Conservation (phyloP, 1,284 basidiomycete species). For the Moesziomyces aphidis region DNA sequence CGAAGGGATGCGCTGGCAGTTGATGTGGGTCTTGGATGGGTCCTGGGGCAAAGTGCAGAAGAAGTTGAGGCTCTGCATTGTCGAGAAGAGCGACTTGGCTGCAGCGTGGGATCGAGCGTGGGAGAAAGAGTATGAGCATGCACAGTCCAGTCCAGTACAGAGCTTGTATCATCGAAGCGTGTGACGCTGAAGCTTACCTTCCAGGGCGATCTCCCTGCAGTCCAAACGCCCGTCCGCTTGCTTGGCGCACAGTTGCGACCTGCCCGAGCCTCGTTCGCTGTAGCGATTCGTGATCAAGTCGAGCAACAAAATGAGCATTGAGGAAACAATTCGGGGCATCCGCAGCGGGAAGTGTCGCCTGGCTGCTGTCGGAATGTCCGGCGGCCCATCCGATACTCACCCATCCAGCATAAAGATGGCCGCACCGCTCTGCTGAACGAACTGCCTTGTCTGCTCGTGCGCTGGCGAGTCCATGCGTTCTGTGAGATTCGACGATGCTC, state of each 20-base stretch:
- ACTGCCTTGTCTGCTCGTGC: conserved; percentile 31
- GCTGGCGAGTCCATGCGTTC: conserved; percentile 42
- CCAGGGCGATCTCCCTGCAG: conserved; percentile 49
- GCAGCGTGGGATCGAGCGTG: background rate
- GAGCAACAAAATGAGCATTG: background rate
- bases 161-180: too few relatives aligned
- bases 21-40: conserved; percentile 52
- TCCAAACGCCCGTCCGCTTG: conserved; percentile 33
- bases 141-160: too few relatives aligned
- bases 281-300: background rate
- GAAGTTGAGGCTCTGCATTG: conserved; percentile 57
- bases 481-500: conserved; percentile 43
- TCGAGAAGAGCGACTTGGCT: conserved; percentile 53
- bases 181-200: conserved; percentile 31
- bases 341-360: too few relatives aligned
- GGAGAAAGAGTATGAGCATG: background rate
- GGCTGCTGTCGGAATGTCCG: conserved; percentile 2
- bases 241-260: conserved; percentile 42
- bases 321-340: too few relatives aligned
- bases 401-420: conserved; percentile 44
- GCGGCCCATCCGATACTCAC: conserved; percentile 17
- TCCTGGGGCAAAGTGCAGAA: conserved; percentile 55
- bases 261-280: conserved; percentile 44
- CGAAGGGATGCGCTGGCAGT: conserved; percentile 49
- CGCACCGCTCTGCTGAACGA: conserved; percentile 34